Evolutionary conservation across 2,329 filamentous ascomycete genomes (phyloP).

Genomic region (Sporothrix variecibatus): DNA sequence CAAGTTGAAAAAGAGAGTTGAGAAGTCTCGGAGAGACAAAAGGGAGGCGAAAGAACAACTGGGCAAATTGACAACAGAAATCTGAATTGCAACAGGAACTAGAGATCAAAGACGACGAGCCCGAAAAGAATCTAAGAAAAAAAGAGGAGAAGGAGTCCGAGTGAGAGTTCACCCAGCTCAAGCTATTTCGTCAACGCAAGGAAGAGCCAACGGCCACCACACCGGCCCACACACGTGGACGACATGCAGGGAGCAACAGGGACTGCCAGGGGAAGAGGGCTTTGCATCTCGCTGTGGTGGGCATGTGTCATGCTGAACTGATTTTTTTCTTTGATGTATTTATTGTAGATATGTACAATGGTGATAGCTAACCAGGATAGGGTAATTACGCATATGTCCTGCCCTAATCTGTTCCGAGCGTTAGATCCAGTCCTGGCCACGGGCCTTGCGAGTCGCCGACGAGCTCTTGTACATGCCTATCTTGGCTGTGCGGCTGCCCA

Average conservation of each 20-base stretch:
- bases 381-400: neutral
- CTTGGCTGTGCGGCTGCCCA: constrained; percentile 35
- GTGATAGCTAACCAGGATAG: neutral
- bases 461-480: constrained; percentile 28
- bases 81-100: neutral
- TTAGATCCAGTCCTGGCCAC: constrained; percentile 30
- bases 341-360: neutral
- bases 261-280: neutral
- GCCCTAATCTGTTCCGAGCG: neutral
- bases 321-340: neutral
- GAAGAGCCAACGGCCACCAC: neutral
- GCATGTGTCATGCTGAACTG: neutral
- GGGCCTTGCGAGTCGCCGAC: constrained; percentile 26
- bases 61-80: neutral
- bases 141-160: neutral
- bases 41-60: neutral
- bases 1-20: neutral
- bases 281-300: neutral
- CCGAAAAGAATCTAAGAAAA: neutral
- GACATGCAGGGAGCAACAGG: neutral
- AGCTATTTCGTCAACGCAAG: neutral
- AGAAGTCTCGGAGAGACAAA: neutral
- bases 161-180: neutral
- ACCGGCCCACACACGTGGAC: neutral
- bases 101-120: neutral